These are phyloP conservation scores for Saccharum spontaneum DNA, from an alignment of 176 grass and related monocot genomes.

Conservation along the genomic window DNA sequence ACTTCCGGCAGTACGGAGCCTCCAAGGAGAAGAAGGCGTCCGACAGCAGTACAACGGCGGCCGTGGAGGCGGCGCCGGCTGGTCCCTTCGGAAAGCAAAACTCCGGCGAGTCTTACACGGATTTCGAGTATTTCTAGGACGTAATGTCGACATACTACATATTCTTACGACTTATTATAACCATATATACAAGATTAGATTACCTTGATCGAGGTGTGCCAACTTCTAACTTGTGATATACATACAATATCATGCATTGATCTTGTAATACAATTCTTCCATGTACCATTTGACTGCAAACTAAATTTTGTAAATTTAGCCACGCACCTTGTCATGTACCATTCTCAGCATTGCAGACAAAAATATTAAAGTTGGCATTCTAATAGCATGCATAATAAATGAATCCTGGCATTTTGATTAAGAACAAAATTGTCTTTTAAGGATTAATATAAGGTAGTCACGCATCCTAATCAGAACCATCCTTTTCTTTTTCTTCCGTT, in stretches of 20 bases:
- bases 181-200: neutral
- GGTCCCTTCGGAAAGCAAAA: neutral
- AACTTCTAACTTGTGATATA: neutral
- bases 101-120: slow-evolving; percentile 5
- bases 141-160: neutral
- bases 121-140: slow-evolving; percentile 24
- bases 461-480: too few species aligned
- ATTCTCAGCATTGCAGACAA: neutral
- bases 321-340: neutral
- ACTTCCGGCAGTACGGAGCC: slow-evolving; percentile 2
- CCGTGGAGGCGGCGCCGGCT: neutral
- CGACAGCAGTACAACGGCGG: neutral
- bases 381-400: neutral
- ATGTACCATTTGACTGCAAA: slow-evolving; percentile 7
- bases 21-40: neutral
- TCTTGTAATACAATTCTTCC: slow-evolving; percentile 10
- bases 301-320: neutral
- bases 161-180: neutral
- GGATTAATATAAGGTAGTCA: neutral
- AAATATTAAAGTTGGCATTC: neutral
- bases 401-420: neutral
- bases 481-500: too few species aligned
- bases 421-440: neutral
- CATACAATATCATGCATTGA: neutral
- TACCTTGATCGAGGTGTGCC: neutral